Evolutionary conservation across 148 eudicot genomes (phyloP).

Genomic region (Amaranthus cruentus): DNA sequence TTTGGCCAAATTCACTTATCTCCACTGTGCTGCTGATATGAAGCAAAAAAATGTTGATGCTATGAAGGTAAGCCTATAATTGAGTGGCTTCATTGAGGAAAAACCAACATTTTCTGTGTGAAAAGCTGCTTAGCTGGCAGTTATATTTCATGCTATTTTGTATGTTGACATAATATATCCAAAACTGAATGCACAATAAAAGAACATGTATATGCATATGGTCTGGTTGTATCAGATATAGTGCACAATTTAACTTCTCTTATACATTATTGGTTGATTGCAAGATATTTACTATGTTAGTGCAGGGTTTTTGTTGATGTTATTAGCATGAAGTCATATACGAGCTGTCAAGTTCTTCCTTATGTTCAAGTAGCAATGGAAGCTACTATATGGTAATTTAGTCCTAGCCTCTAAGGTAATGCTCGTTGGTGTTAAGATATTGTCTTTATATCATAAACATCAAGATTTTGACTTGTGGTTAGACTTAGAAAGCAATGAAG

Average conservation of each 20-base stretch:
- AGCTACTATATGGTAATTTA: no score
- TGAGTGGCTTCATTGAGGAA: background rate
- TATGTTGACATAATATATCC: background rate
- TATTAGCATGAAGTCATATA: no score
- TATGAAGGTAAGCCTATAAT: conserved; percentile 57
- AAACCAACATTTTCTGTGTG: background rate
- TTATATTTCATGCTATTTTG: background rate
- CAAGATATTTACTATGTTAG: no score
- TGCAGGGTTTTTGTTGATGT: no score
- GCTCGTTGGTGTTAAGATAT: no score
- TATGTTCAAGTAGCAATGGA: no score
- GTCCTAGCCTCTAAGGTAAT: no score
- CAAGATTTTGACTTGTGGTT: no score
- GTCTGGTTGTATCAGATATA: background rate
- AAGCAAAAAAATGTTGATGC: conserved; percentile 97
- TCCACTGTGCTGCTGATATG: conserved; percentile 95
- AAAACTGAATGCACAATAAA: background rate
- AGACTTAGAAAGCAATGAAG: no score
- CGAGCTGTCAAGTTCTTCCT: no score
- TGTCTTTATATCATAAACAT: no score
- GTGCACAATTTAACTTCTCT: background rate
- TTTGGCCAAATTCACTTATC: conserved; percentile 90
- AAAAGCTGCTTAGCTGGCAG: background rate
- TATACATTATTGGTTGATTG: conserved; percentile 25
- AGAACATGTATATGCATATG: background rate